A percentile compares a stretch with the other conserved stretches of the same genome.
Conservation (phyloP, 2,329 filamentous ascomycete species). For the Hypoxylon rubiginosum region DNA sequence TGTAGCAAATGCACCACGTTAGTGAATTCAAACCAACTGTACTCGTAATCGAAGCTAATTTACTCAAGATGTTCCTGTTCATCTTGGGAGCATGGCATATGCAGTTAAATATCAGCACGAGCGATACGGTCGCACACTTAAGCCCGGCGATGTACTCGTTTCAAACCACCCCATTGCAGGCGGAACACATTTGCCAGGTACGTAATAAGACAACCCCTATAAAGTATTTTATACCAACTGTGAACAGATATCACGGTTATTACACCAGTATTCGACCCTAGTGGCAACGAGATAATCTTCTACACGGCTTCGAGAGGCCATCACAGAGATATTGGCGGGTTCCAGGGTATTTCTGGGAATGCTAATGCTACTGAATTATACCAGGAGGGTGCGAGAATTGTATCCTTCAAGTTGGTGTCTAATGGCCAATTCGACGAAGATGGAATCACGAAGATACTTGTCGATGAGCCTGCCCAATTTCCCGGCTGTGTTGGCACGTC, state of each 20-base stretch:
- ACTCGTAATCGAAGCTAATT: neutral
- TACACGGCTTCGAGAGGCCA: slow-evolving; percentile 85
- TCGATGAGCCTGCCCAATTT: slow-evolving; percentile 74
- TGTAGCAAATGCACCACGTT: slow-evolving; percentile 79
- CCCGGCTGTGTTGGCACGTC: slow-evolving; percentile 79
- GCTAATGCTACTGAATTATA: slow-evolving; percentile 70
- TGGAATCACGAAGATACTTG: slow-evolving; percentile 75
- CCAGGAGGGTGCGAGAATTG: slow-evolving; percentile 70
- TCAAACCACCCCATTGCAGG: slow-evolving; percentile 81
- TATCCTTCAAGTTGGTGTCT: slow-evolving; percentile 75
- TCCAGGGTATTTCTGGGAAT: neutral
- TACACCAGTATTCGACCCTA: slow-evolving; percentile 78
- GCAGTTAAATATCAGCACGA: slow-evolving; percentile 82
- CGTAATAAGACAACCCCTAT: neutral
- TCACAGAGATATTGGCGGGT: slow-evolving; percentile 76
- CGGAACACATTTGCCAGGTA: slow-evolving; percentile 80
- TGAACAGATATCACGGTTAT: slow-evolving; percentile 76
- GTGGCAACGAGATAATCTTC: slow-evolving; percentile 79
- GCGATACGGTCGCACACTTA: slow-evolving; percentile 82
- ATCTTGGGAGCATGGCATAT: slow-evolving; percentile 74
- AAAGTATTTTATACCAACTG: neutral
- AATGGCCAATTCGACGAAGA: slow-evolving; percentile 80
- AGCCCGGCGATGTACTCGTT: slow-evolving; percentile 83
- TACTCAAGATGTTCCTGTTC: neutral
- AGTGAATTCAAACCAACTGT: neutral